Conservation (phyloP, 75 land plant species). For the Isoetes taiwanensis region DNA sequence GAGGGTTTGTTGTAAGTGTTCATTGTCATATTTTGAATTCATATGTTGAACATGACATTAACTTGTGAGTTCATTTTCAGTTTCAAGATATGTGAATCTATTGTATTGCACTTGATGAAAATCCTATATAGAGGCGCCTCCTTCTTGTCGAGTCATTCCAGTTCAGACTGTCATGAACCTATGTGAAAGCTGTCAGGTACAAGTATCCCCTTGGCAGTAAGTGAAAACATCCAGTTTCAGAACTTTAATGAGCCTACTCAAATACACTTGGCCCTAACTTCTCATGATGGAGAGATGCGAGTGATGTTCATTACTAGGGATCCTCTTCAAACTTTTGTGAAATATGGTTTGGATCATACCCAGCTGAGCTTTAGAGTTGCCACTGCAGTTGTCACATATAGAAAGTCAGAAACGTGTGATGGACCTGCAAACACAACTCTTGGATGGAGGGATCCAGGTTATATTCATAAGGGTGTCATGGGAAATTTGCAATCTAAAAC, state of each 20-base stretch:
- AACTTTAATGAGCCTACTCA: constrained; percentile 50
- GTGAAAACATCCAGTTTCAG: constrained; percentile 29
- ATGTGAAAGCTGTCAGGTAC: constrained; percentile 67
- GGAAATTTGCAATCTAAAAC: constrained; percentile 32
- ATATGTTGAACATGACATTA: too few species aligned
- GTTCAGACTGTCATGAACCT: too few species aligned
- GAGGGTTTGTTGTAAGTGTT: too few species aligned
- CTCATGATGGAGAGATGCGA: constrained; percentile 47
- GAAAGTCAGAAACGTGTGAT: constrained; percentile 58
- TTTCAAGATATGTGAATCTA: too few species aligned
- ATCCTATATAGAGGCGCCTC: too few species aligned
- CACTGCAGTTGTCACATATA: constrained; percentile 39
- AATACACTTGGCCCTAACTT: constrained; percentile 57
- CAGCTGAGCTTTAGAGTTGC: constrained; percentile 8
- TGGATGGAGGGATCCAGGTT: constrained; percentile 87
- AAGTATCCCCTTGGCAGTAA: constrained; percentile 32
- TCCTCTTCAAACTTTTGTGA: constrained; percentile 32
- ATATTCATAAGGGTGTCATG: constrained; percentile 57
- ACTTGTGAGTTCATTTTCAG: too few species aligned
- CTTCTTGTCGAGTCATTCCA: too few species aligned
- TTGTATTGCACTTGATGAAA: too few species aligned
- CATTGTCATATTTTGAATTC: too few species aligned
- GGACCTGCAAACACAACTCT: constrained; percentile 49
- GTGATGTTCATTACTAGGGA: constrained; percentile 63
- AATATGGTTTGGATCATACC: constrained; percentile 25